Conservation (phyloP, 768 basidiomycete genomes). For the Flagelloscypha sp. region DNA sequence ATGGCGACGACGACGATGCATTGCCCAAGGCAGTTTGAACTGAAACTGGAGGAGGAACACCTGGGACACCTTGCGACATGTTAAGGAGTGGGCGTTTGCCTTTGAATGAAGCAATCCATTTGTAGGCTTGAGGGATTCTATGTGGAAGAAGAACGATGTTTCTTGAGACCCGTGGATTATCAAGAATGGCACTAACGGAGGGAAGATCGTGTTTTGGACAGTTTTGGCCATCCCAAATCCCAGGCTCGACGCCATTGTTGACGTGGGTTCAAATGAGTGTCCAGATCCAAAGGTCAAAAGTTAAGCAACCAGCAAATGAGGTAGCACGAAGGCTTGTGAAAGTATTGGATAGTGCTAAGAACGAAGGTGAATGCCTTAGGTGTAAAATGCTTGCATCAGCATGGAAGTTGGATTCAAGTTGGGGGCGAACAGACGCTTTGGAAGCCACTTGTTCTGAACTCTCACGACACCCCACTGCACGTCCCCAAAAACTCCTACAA, state of each 20-base stretch:
- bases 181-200: conserved; percentile 29
- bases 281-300: background rate
- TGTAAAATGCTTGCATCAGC: no score
- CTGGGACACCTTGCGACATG: conserved; percentile 73
- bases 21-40: conserved; percentile 42
- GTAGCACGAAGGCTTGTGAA: no score
- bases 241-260: background rate
- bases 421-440: no score
- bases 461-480: no score
- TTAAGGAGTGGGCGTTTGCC: conserved; percentile 47
- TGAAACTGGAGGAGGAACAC: conserved; percentile 46
- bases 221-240: conserved; percentile 5
- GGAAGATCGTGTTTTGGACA: conserved; percentile 31
- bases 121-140: conserved; percentile 51
- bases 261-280: background rate
- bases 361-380: no score
- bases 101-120: conserved; percentile 43
- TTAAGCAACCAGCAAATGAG: no score
- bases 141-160: background rate
- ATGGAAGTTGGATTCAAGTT: no score
- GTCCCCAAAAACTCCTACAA: no score
- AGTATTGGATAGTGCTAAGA: no score
- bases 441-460: no score
- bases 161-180: background rate
- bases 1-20: conserved; percentile 32